Base-by-base conservation (phyloP, 2,329 filamentous ascomycete genomes). In the Conoideocrella luteorostrata region DNA sequence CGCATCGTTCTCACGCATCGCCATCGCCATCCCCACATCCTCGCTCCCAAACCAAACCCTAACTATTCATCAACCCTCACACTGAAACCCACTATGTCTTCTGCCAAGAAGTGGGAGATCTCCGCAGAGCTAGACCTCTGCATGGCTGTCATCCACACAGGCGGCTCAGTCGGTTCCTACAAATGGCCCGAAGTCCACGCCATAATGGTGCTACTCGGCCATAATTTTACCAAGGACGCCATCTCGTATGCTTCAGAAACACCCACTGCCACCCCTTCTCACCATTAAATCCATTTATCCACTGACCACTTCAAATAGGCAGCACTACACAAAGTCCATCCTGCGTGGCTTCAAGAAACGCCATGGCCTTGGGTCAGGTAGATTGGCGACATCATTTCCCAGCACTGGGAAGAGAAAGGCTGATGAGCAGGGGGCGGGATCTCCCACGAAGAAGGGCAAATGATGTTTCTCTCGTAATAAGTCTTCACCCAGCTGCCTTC, bases 281-380 rank as follows among this genome's bases (percentile, higher is more conserved):
- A 34, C 21, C 3, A 21, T 21, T 12, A 12, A 10, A 24, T 3
- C 18, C 13, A n/a, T 7, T 21, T 7, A 28, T 10, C 33, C 18
- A 9, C n/a, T 13, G 7, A 29, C 23, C 26, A 13, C n/a, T 15
- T 11, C 39, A 15, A 28, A 28, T 22, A 69, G 66, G 3, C 66
- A 69, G 50, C 65, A 64, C 37, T 68, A 64, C 50, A 57, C 55
- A 50, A 69, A 69, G 50, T 48, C 50, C 17, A 61, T 69, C 49
- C 51, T 66, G 47, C 61, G 56, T 29, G 55, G 63, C 6, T 66
- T 64, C 52, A 61, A 57, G 30, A 41, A 39, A 15, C 61, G 61
- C 11, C 52, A 57, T 41, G 54, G 52, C 29, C 43, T 46, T 15
- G 45, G 36, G 2, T 6, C 37, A 12, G 21, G 42, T 21, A 42